Evolutionary conservation across 2,329 filamentous ascomycete species (phyloP), one percentile per base, ranked within the genome.

Genomic region (Paecilomyces sp.): DNA sequence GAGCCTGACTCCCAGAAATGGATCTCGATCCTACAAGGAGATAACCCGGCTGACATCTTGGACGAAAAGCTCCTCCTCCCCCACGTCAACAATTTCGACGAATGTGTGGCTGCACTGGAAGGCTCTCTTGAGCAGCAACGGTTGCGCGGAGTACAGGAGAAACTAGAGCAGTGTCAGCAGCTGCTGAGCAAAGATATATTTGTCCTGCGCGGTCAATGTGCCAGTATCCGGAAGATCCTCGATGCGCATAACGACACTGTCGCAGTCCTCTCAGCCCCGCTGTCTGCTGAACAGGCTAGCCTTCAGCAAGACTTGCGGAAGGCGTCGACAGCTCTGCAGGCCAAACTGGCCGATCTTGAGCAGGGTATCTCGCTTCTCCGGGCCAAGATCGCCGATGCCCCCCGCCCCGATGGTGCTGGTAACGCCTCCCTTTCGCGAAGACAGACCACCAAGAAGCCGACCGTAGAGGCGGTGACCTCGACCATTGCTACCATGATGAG

Each of bases 401-500:
- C 77, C 52, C 75, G 77, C 4, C 77, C 83, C 1, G 80, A 82
- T 7, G 82, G 81, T 18, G 79, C 78, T 55, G 72, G 78, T 2
- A 77, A 78, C 51, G 82, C 70, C 30, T 68, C 71, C 2, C 61
- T 54, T 28, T 68, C 51, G 64, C 62, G 61, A 59, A 58, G 57
- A 62, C 61, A 51, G 67, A 57, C 64, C 79, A 65, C 82, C 34
- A 80, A 82, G 56, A 84, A 88, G 3, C 94, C 94, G 0, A 97
- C 92, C 0, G 90, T 97, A 9, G 94, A 97, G 67, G 91, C 91
- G 0, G 90, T 99, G 22, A 88, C 92, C 66, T 90, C 90, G 61
- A 99, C 94, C 0, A 96, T 99, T 65, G 81, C 82, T 60, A 96
- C 94, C 70, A 92, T 99, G 89, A 97, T 92, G 34, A 84, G 81